Base-by-base conservation (phyloP, 768 basidiomycete species). In the Sporobolomyces roseus region DNA sequence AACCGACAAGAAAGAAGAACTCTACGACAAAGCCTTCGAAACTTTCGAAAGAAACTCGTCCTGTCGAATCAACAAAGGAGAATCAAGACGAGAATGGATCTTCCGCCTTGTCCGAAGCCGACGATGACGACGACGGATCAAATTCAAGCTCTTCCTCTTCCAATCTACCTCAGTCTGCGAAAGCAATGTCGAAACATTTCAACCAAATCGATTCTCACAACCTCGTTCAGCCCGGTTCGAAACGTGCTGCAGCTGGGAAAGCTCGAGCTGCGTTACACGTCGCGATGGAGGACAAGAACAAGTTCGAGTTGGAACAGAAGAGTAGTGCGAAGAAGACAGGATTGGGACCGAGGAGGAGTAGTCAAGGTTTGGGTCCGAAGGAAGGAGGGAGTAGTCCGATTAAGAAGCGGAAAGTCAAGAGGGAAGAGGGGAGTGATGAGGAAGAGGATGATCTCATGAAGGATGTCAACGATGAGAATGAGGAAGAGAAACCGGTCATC, bases 291-390 rank as follows among this genome's bases (percentile, higher is more conserved):
- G 74, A 73, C 56, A 62, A 54, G 52, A 70, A 66, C 46, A 83
- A 81, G 64, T 91, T 82, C 74, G 84, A 90, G 76, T 83, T 83
- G 73, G 86, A 91, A 79, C 81, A 84, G 81, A 73, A 86, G 53
- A 58, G 58, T 25, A 64, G 64, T 29, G 72, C 52, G 36, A 43
- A 32, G 53, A 67, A 74, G 63, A 51, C 66, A 36, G 56, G 25
- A 25, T n/a, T n/a, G 19, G 35, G 17, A 8, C 9, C 10, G 50
- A 33, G 19, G 55, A n/a, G 64, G 41, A 35, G 45, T 19, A 58
- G 64, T 43, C 55, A 52, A n/a, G 25, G 45, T n/a, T n/a, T n/a
- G 23, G 21, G 13, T 13, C 13, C 45, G 45, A 23, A 46, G 17
- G 4, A 32, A 21, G 50, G 33, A 36, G 45, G 58, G 10, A 16